Base-by-base conservation (phyloP, 2,329 filamentous ascomycete genomes). In the Penicillium sp. region DNA sequence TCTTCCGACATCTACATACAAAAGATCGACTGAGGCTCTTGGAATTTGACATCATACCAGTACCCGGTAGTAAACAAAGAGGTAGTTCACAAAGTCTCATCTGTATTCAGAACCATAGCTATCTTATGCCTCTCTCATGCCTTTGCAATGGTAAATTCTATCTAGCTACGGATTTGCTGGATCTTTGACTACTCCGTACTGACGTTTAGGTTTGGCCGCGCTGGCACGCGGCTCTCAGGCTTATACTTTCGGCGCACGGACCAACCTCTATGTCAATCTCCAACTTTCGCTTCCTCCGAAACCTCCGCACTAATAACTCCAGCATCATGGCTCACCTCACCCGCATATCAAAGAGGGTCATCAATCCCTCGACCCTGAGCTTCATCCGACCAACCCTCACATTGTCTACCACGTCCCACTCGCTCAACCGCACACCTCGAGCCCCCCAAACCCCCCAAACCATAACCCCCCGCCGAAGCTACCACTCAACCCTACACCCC, bases 401-500 rank as follows among this genome's bases (percentile, higher is more conserved):
- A 50, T 24, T 50, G 11, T 29, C 32, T 34, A 50, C 40, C 31
- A 43, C 7, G 5, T 31, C 42, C 9, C 24, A 24, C 42, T 39
- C 22, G n/a, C 21, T 5, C 43, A 49, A 18, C 38, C 34, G 50
- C 32, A 16, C 22, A 49, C 42, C 24, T 3, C 40, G 11, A 39
- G 53, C 32, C 21, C 43, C 38, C 43, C 22, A 50, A 39, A 40
- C 42, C 34, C 51, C 38, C 18, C 27, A 42, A 54, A 43, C 31
- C 31, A 16, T 13, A n/a, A 48, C 42, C 44, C 45, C 43, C 46
- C 47, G 22, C 52, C 76, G 76, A 54, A 47, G 68, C 49, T 94
- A 92, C 78, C 89, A 94, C 77, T 92, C 90, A 57, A 81, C 86
- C 74, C 84, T 90, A 68, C 88, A 91, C 68, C 80, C 85, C 13